Evolutionary conservation across 1,139 yeast species (phyloP).

Genomic region (Kurtzmaniella quercitrusa): DNA sequence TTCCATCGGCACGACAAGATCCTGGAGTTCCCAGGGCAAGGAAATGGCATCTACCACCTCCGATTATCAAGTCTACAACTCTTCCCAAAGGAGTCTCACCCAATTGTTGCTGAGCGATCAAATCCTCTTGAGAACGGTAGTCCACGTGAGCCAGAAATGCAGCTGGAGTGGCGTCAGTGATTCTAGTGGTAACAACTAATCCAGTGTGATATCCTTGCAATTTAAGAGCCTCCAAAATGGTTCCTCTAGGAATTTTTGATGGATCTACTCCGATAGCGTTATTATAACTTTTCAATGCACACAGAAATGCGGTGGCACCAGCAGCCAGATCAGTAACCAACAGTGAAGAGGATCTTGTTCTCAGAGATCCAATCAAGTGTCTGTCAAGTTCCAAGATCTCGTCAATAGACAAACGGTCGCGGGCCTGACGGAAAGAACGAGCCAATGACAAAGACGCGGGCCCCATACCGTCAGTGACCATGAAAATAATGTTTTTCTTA

Average conservation of each 20-base stretch:
- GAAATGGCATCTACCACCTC: slow-evolving; percentile 86
- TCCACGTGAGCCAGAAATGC: slow-evolving; percentile 77
- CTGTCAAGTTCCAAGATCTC: slow-evolving; percentile 60
- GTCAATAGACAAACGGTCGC: slow-evolving; percentile 46
- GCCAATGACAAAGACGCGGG: slow-evolving; percentile 78
- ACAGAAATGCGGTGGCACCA: slow-evolving; percentile 87
- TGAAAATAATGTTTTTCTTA: slow-evolving; percentile 66
- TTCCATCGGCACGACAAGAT: slow-evolving; percentile 67
- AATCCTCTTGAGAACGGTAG: slow-evolving; percentile 69
- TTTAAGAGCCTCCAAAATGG: slow-evolving; percentile 79
- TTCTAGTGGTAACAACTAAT: slow-evolving; percentile 78
- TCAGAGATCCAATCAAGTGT: slow-evolving; percentile 68
- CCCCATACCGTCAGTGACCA: slow-evolving; percentile 93
- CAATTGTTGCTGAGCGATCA: slow-evolving; percentile 80
- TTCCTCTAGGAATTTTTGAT: slow-evolving; percentile 65
- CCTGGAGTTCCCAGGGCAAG: slow-evolving; percentile 37
- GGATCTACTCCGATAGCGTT: slow-evolving; percentile 80
- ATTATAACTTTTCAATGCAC: slow-evolving; percentile 75
- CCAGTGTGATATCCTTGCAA: slow-evolving; percentile 76
- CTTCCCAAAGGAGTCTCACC: slow-evolving; percentile 77
- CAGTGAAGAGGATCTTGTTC: slow-evolving; percentile 71
- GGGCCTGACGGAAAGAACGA: slow-evolving; percentile 61
- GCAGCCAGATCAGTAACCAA: slow-evolving; percentile 89
- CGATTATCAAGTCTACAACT: slow-evolving; percentile 76
- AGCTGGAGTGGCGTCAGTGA: slow-evolving; percentile 89